Base-by-base conservation (phyloP, 441 rosid genomes). In the Rhodomyrtus psidioides region DNA sequence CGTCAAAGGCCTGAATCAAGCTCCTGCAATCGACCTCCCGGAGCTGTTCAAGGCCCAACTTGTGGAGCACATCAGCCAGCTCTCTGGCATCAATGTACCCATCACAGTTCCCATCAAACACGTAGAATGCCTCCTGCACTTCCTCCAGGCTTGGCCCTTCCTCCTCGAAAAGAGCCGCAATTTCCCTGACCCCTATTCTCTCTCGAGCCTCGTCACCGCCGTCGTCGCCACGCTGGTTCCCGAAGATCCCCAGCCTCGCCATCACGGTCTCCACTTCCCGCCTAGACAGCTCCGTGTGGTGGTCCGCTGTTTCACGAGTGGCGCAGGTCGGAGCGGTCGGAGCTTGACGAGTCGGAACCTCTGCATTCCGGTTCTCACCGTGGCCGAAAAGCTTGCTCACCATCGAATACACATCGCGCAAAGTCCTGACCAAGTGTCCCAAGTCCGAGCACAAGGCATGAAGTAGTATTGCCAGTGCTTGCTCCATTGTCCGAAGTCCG, bases 11-110 rank as follows among this genome's bases (percentile, higher is more conserved):
- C 53, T 30, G 53, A 13, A 87, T 87, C 84, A 87, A 39, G 0
- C 84, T n/a, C 62, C 82, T 49, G 84, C 88, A 87, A 6, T 83
- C 83, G 60, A 49, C 53, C 65, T 87, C 88, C 5, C 86, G 15
- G 24, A 87, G 34, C 28, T 79, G 81, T 6, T 21, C 55, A 0
- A 79, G 27, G 56, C 88, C 88, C n/a, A 87, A 60, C 16, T 84
- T 44, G n/a, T 12, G 49, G 24, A 87, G 84, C 14, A 84, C 83
- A 21, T 59, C 60, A 0, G 34, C 21, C 53, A 87, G 84, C 54
- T 87, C 88, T 23, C 26, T 17, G 13, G 86, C 88, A 42, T 87
- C 88, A 26, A 87, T 87, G 84, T n/a, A 84, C 44, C 88, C 88
- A 26, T 87, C 88, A n/a, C 84, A 27, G 84, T 87, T 87, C 84